Evolutionary conservation across 495 filamentous ascomycete genomes (phyloP).

Genomic region (Oidiodendron maius): DNA sequence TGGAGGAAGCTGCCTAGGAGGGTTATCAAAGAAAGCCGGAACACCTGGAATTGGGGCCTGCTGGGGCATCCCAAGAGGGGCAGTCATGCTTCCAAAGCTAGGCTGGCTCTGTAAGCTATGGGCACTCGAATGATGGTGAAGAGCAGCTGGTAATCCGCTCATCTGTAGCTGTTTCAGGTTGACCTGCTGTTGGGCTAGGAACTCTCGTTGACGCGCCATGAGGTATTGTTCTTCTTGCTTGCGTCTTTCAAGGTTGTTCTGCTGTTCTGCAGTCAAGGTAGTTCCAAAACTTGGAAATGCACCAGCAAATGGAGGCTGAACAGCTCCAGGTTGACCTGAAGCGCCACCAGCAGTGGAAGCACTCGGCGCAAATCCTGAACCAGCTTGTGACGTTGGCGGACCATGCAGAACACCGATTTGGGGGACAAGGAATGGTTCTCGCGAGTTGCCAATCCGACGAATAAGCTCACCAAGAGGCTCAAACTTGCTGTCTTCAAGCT

Average conservation of each 20-base stretch:
- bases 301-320: constrained; percentile 90
- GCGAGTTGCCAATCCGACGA: constrained; percentile 90
- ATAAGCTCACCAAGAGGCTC: constrained; percentile 96
- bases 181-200: constrained; percentile 79
- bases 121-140: constrained; percentile 90
- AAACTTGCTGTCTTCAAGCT: constrained; percentile 86
- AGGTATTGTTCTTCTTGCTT: constrained; percentile 98
- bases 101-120: constrained; percentile 96
- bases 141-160: constrained; percentile 50
- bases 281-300: constrained; percentile 98
- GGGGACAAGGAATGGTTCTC: constrained; percentile 94
- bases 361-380: constrained; percentile 31
- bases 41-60: constrained; percentile 58
- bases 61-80: constrained; percentile 70
- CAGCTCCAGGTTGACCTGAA: constrained; percentile 47
- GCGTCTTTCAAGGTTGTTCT: constrained; percentile 89
- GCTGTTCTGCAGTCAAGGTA: constrained; percentile 92
- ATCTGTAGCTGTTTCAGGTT: constrained; percentile 70
- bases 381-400: constrained; percentile 41
- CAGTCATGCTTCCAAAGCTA: constrained; percentile 86
- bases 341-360: constrained; percentile 38
- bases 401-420: constrained; percentile 93
- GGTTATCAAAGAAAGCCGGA: constrained; percentile 66
- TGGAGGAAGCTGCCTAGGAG: constrained; percentile 26
- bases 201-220: constrained; percentile 91